Percentiles rank a stretch among this genome's conserved stretches.
phyloP scores from a whole-genome alignment of 257 asterid genomes.

The Przewalskia tangutica region DNA sequence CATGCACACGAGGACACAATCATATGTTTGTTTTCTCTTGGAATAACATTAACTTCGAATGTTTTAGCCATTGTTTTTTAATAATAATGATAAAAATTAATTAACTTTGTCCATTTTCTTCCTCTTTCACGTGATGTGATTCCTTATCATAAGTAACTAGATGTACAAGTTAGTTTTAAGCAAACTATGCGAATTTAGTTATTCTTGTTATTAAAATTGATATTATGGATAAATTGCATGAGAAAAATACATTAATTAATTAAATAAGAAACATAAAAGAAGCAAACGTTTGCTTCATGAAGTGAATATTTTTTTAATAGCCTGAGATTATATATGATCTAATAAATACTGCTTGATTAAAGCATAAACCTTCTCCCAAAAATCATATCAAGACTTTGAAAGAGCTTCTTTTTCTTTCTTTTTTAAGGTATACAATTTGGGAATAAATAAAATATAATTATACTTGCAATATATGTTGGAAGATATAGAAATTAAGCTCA shows the following conservation, averaged over 20 bases:
- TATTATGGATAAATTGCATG: not conserved
- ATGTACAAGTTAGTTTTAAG: not conserved
- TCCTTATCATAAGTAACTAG: not conserved
- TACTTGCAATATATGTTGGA: not conserved
- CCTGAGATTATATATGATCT: not conserved
- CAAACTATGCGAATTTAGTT: not conserved
- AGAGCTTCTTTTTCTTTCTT: not conserved
- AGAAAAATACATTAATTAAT: not conserved
- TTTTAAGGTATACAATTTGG: not conserved
- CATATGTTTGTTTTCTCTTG: constrained; percentile 8
- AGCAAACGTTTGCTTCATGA: not conserved
- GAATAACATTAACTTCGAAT: not conserved
- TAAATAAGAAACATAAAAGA: not conserved
- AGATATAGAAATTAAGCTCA: not conserved
- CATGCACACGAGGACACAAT: constrained; percentile 18
- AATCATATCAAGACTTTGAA: not conserved
- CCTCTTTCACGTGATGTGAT: not conserved
- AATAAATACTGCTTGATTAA: not conserved
- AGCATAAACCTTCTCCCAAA: not conserved
- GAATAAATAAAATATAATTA: not conserved
- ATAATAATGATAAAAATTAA: not conserved
- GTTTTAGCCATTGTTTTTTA: not conserved
- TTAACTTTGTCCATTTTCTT: not conserved
- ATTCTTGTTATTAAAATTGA: not conserved
- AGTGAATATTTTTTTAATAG: not conserved